Evolutionary conservation across 768 basidiomycete species (phyloP), one percentile per base, ranked within the genome.

Genomic region (Tricholomella constricta): DNA sequence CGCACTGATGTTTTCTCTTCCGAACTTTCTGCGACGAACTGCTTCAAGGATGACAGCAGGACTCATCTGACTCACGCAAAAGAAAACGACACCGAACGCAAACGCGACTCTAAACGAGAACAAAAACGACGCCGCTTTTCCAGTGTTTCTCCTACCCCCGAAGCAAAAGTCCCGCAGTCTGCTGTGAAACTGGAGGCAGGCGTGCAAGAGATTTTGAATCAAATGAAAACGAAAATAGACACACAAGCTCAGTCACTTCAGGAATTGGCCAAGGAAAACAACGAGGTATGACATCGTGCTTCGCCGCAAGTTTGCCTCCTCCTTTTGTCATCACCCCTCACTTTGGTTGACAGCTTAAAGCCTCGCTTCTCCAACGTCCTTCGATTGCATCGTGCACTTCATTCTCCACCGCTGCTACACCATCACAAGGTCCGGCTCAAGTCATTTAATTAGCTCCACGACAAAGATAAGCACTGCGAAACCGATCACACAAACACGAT

Each of bases 221-320:
- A 74, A 53, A 74, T 82, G 76, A 79, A 76, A 62, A 58, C 63
- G 56, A 74, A 79, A 61, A 76, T 82, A 58, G 75, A 81, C 45
- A 67, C 75, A 61, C 81, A 82, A 62, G 72, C 74, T 6, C 63
- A 69, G 42, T 72, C 74, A 15, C 69, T 82, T 8, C 70, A 78
- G 43, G 52, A 62, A 47, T 57, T 82, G 26, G 64, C 68, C 12
- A 75, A 74, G 56, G 80, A 83, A 58, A 82, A 82, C 54, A 66
- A 67, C 40, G 73, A 76, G 72, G 81, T 78, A 57, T 52, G 64
- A 15, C 10, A 26, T 48, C 19, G 1, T 47, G 15, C 36, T 42
- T 23, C n/a, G 23, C 32, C 32, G 26, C 36, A 14, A 41, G 20
- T 32, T 43, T 32, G 31, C 15, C 22, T 43, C 9, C 37, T 51